phyloP scores from a whole-genome alignment of 495 filamentous ascomycete genomes.

The Chaetomium tenue region DNA sequence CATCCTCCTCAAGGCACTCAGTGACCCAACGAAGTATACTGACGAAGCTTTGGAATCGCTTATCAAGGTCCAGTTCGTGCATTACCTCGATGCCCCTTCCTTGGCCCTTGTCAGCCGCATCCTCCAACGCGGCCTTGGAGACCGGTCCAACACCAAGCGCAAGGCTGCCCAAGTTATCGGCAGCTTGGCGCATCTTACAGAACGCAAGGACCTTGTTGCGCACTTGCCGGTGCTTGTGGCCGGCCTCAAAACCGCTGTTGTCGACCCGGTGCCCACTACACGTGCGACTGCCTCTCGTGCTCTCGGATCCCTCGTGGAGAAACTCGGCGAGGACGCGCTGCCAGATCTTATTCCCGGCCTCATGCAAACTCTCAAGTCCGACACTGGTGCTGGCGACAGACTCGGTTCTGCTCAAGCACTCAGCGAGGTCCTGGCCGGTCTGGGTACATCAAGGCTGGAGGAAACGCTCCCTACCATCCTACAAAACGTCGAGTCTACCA shows the following conservation, averaged over 20 bases:
- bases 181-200: slow-evolving; percentile 92
- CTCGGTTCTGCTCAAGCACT: slow-evolving; percentile 96
- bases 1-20: slow-evolving; percentile 91
- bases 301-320: slow-evolving; percentile 90
- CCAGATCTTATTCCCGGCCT: slow-evolving; percentile 96
- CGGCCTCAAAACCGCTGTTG: slow-evolving; percentile 80
- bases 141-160: slow-evolving; percentile 88
- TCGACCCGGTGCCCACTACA: slow-evolving; percentile 96
- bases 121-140: slow-evolving; percentile 84
- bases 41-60: slow-evolving; percentile 90
- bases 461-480: slow-evolving; percentile 95
- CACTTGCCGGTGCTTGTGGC: slow-evolving; percentile 92
- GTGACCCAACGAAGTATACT: slow-evolving; percentile 95
- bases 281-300: slow-evolving; percentile 95
- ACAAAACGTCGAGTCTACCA: slow-evolving; percentile 91
- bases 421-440: slow-evolving; percentile 90
- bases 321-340: slow-evolving; percentile 93
- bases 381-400: slow-evolving; percentile 91
- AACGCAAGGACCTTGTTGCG: slow-evolving; percentile 86
- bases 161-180: slow-evolving; percentile 97
- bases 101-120: slow-evolving; percentile 92
- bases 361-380: slow-evolving; percentile 95
- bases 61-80: slow-evolving; percentile 93
- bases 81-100: slow-evolving; percentile 94
- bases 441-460: slow-evolving; percentile 88